Conservation (phyloP, 2,329 filamentous ascomycete species). For the Tolypocladium ophioglossoides region DNA sequence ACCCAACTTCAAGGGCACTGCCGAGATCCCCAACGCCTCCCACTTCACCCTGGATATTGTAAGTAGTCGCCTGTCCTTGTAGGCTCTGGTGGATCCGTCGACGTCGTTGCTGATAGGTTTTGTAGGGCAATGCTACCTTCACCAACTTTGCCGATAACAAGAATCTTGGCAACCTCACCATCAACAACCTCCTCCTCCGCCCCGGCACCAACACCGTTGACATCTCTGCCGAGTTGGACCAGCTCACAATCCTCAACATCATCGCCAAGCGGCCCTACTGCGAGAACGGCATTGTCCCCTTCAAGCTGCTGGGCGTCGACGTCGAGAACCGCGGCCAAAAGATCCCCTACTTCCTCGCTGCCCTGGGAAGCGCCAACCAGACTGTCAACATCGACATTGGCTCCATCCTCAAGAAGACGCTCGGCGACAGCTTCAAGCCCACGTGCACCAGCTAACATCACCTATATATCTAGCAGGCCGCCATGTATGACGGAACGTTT, state of each 20-base stretch:
- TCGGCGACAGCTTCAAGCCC: conserved; percentile 14
- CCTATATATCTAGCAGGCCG: not conserved
- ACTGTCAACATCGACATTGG: conserved; percentile 42
- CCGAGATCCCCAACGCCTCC: conserved; percentile 53
- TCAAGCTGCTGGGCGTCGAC: conserved; percentile 41
- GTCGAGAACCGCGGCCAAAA: conserved; percentile 40
- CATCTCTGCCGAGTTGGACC: conserved; percentile 43
- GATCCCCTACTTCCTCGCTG: conserved; percentile 45
- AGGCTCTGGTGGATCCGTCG: not conserved
- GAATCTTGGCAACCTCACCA: conserved; percentile 42
- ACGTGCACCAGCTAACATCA: conserved; percentile 9
- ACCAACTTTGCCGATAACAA: conserved; percentile 41
- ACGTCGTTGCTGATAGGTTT: not conserved
- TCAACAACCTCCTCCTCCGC: conserved; percentile 46
- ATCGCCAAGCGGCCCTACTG: conserved; percentile 36
- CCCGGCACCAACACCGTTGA: conserved; percentile 48
- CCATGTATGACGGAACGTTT: not conserved
- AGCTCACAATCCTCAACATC: conserved; percentile 32
- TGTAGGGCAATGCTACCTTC: conserved; percentile 52
- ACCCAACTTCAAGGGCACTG: conserved; percentile 51
- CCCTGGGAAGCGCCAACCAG: conserved; percentile 40
- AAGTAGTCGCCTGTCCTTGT: conserved; percentile 16
- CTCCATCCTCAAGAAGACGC: conserved; percentile 25
- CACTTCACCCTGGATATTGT: conserved; percentile 54
- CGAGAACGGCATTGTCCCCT: conserved; percentile 40